phyloP scores from a whole-genome alignment of 2,329 filamentous ascomycete genomes.

The Teratosphaeria epicoccoides region DNA sequence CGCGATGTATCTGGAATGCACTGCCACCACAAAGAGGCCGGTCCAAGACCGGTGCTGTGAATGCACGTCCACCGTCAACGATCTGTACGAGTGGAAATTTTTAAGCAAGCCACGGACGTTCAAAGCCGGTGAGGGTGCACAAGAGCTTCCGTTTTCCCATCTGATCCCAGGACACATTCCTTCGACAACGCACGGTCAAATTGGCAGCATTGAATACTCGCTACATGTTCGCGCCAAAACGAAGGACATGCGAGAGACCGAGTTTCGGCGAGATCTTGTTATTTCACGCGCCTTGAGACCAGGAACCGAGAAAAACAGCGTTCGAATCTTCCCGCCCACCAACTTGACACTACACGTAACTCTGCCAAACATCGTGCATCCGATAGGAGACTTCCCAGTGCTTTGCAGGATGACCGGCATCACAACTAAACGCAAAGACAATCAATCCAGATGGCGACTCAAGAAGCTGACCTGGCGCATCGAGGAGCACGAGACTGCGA shows the following conservation, averaged over 20 bases:
- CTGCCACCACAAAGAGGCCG: conserved; percentile 68
- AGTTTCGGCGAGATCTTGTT: conserved; percentile 56
- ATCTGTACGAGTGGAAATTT: conserved; percentile 72
- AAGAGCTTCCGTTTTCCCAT: conserved; percentile 81
- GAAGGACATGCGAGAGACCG: conserved; percentile 51
- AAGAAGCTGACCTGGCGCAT: conserved; percentile 89
- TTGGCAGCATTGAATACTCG: conserved; percentile 68
- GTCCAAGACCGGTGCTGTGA: conserved; percentile 68
- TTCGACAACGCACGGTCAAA: conserved; percentile 62
- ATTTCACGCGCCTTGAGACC: conserved; percentile 72
- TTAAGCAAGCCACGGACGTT: conserved; percentile 43
- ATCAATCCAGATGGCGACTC: conserved; percentile 75
- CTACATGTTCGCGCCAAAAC: conserved; percentile 58
- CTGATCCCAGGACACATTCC: conserved; percentile 79
- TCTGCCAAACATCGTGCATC: conserved; percentile 73
- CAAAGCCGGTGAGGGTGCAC: conserved; percentile 43
- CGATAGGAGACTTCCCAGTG: conserved; percentile 70
- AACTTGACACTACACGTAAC: conserved; percentile 80
- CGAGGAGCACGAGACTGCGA: conserved; percentile 71
- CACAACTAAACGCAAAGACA: conserved; percentile 54
- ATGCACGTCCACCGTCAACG: conserved; percentile 60
- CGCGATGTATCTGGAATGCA: conserved; percentile 59
- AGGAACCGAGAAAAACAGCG: conserved; percentile 73
- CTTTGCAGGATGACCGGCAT: conserved; percentile 79
- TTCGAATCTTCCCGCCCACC: conserved; percentile 92